These are phyloP conservation scores for Paramyrothecium roridum DNA, from an alignment of 2,329 filamentous ascomycete genomes.

Conservation along the genomic window DNA sequence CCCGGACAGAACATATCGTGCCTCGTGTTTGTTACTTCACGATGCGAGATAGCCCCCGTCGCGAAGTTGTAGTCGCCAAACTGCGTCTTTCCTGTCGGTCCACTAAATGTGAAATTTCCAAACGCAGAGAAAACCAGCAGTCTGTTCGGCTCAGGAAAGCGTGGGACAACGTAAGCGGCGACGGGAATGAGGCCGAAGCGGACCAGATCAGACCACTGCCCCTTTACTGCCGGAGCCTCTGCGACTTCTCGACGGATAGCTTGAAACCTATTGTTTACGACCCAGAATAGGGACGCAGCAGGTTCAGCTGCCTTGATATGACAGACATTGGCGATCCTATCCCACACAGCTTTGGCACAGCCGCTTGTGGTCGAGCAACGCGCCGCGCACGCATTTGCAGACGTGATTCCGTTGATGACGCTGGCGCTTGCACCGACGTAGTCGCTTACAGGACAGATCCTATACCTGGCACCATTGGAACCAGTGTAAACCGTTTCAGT, in stretches of 20 bases:
- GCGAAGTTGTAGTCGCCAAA: slow-evolving; percentile 8
- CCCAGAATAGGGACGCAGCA: slow-evolving; percentile 11
- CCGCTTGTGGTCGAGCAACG: neutral
- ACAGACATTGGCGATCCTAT: slow-evolving; percentile 14
- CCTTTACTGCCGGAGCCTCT: slow-evolving; percentile 1
- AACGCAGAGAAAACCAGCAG: slow-evolving; percentile 13
- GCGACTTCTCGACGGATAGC: slow-evolving; percentile 6
- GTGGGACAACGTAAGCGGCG: slow-evolving; percentile 14
- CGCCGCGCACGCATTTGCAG: neutral
- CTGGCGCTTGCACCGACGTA: neutral
- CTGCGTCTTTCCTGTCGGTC: slow-evolving; percentile 11
- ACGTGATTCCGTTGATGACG: neutral
- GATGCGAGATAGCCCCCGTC: slow-evolving; percentile 18
- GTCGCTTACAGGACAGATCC: neutral
- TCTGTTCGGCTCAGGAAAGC: slow-evolving; percentile 8
- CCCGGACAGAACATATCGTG: slow-evolving; percentile 58
- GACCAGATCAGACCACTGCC: slow-evolving; percentile 13
- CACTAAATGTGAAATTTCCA: slow-evolving; percentile 11
- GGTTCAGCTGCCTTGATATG: slow-evolving; percentile 13
- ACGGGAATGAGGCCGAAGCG: slow-evolving; percentile 12
- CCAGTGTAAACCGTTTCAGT: neutral
- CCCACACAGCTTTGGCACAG: slow-evolving; percentile 14
- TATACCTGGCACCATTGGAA: neutral
- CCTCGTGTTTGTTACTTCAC: slow-evolving; percentile 35
- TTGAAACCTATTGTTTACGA: slow-evolving; percentile 10